Evolutionary conservation across 2,329 filamentous ascomycete species (phyloP).

Genomic region (Penicillium thymicola): DNA sequence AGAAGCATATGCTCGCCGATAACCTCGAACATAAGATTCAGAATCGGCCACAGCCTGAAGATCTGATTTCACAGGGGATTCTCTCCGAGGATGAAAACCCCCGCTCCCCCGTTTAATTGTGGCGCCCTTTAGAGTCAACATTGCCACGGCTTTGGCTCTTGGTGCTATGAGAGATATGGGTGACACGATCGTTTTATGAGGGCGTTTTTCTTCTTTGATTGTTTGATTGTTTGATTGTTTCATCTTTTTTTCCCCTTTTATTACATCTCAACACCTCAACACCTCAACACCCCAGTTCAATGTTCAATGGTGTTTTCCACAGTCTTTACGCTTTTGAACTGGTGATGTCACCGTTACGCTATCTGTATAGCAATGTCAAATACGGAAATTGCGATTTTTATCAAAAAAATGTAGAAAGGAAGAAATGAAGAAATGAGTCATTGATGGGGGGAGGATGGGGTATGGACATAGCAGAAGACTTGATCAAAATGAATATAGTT

Average conservation of each 20-base stretch:
- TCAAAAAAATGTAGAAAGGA: neutral
- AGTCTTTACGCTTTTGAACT: constrained; percentile 1
- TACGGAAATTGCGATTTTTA: neutral
- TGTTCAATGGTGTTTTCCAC: neutral
- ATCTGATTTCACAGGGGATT: constrained; percentile 75
- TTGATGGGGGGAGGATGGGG: neutral
- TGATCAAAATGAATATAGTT: neutral
- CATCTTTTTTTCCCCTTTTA: neutral
- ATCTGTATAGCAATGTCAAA: constrained; percentile 1
- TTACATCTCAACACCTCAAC: neutral
- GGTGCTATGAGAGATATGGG: constrained; percentile 3
- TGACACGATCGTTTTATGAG: neutral
- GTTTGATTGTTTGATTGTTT: neutral
- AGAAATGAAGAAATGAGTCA: neutral
- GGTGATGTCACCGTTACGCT: constrained; percentile 23
- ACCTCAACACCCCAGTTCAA: neutral
- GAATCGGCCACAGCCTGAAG: constrained; percentile 70
- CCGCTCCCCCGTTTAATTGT: constrained; percentile 18
- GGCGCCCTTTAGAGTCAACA: neutral
- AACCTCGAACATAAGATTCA: constrained; percentile 83
- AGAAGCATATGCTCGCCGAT: constrained; percentile 84
- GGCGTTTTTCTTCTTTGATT: neutral
- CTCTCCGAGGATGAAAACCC: constrained; percentile 62
- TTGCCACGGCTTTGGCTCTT: neutral
- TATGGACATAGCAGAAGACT: neutral